phyloP scores from a whole-genome alignment of 2,329 filamentous ascomycete species.

The Aspergillus pseudoglaucus region DNA sequence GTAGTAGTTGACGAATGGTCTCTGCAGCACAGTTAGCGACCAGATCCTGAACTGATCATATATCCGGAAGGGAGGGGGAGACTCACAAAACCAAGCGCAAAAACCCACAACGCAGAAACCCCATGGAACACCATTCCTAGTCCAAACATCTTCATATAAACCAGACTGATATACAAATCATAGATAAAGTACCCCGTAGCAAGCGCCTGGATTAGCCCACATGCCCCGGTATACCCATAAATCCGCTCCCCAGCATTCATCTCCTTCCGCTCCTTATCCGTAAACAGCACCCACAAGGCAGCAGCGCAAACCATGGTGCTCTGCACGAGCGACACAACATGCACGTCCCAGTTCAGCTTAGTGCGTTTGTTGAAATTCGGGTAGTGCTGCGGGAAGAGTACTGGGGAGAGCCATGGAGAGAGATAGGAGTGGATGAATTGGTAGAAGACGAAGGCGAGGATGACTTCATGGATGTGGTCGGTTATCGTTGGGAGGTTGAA shows the following conservation, averaged over 20 bases:
- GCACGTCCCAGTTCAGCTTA: conserved; percentile 60
- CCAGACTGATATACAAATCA: conserved; percentile 53
- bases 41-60: not conserved
- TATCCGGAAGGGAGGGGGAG: not conserved
- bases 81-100: conserved; percentile 59
- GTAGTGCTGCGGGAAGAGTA: conserved; percentile 52
- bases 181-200: conserved; percentile 60
- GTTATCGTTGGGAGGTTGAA: conserved; percentile 50
- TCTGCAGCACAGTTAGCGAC: conserved; percentile 33
- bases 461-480: conserved; percentile 56
- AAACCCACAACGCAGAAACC: conserved; percentile 54
- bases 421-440: conserved; percentile 48
- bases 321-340: conserved; percentile 58
- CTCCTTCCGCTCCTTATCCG: conserved; percentile 48
- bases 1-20: conserved; percentile 61
- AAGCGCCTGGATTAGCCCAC: conserved; percentile 53
- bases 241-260: conserved; percentile 51
- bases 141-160: conserved; percentile 54
- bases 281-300: conserved; percentile 53
- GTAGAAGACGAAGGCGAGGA: conserved; percentile 52
- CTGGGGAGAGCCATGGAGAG: conserved; percentile 49
- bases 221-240: conserved; percentile 56
- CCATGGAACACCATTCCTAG: conserved; percentile 58
- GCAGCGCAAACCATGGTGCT: conserved; percentile 49
- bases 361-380: conserved; percentile 49